Percentiles rank a stretch among this genome's conserved stretches.
phyloP scores from a whole-genome alignment of 805 yeast species.

The Vanderwaltozyma yarrowii region DNA sequence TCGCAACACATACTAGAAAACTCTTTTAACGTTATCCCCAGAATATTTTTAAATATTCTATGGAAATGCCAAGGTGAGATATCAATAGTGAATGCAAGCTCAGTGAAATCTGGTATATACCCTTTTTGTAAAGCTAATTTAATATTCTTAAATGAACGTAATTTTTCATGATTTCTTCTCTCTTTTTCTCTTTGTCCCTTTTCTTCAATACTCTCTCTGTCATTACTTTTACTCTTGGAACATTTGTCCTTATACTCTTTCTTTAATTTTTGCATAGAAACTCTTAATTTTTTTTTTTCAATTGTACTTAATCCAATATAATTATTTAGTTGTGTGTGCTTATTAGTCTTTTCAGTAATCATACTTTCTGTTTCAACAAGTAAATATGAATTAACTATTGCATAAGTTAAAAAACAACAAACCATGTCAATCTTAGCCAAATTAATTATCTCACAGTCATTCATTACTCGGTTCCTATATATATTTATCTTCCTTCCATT shows the following conservation, averaged over 20 bases:
- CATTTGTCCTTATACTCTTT: neutral
- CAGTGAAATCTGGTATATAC: slow-evolving; percentile 75
- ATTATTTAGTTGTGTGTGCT: neutral
- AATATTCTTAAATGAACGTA: slow-evolving; percentile 11
- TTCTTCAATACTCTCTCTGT: neutral
- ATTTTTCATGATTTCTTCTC: neutral
- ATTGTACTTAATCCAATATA: neutral
- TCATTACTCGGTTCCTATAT: slow-evolving; percentile 14
- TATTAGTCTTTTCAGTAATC: neutral
- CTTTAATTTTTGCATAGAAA: neutral
- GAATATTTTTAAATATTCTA: slow-evolving; percentile 75
- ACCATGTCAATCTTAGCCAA: slow-evolving; percentile 18
- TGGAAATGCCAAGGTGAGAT: slow-evolving; percentile 91
- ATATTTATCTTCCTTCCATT: neutral
- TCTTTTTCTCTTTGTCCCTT: neutral
- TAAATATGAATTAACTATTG: slow-evolving; percentile 16
- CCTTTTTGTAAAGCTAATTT: slow-evolving; percentile 43
- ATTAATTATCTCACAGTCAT: slow-evolving; percentile 17
- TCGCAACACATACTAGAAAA: slow-evolving; percentile 55
- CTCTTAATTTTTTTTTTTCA: neutral
- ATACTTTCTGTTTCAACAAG: slow-evolving; percentile 12
- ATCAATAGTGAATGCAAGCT: slow-evolving; percentile 74
- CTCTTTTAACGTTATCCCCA: slow-evolving; percentile 80
- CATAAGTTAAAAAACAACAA: slow-evolving; percentile 17
- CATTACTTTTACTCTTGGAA: neutral